Conservation (phyloP, 1,284 basidiomycete genomes). For the Pseudozyma tsukubaensis region DNA sequence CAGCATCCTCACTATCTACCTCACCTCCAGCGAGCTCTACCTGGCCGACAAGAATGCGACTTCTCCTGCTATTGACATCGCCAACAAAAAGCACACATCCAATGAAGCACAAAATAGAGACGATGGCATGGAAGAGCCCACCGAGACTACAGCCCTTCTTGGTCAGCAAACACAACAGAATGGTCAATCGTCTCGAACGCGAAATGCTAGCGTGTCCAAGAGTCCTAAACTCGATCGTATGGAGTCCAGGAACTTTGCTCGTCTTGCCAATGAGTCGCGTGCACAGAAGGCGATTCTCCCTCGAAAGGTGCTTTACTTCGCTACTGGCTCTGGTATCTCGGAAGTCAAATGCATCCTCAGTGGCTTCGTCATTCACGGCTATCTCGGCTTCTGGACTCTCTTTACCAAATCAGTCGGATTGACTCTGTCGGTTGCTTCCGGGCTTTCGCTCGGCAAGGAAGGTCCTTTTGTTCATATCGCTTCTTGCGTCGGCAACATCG, state of each 20-base stretch:
- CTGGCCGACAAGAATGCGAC: constrained; percentile 22
- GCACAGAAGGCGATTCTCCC: constrained; percentile 71
- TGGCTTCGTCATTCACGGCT: constrained; percentile 92
- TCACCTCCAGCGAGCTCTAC: constrained; percentile 75
- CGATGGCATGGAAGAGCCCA: constrained; percentile 7
- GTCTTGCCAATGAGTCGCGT: constrained; percentile 45
- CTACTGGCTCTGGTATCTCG: constrained; percentile 93
- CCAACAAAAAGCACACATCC: constrained; percentile 13
- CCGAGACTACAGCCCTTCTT: constrained; percentile 39
- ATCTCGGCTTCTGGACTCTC: constrained; percentile 87
- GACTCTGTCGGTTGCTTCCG: constrained; percentile 75
- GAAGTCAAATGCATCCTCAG: constrained; percentile 97
- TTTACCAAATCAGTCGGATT: constrained; percentile 90
- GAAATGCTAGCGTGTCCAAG: not conserved
- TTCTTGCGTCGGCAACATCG: constrained; percentile 92
- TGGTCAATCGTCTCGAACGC: constrained; percentile 11
- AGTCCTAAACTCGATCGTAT: constrained; percentile 10
- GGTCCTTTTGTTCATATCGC: constrained; percentile 97
- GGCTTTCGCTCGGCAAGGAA: constrained; percentile 75
- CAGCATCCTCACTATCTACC: constrained; percentile 82
- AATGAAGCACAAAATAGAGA: not conserved
- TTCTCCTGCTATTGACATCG: constrained; percentile 13
- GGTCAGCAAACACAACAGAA: constrained; percentile 11
- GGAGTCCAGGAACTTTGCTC: constrained; percentile 15
- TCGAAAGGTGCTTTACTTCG: constrained; percentile 72